Base-by-base conservation (phyloP, 257 asterid species). In the Solanum gracilifrons region DNA sequence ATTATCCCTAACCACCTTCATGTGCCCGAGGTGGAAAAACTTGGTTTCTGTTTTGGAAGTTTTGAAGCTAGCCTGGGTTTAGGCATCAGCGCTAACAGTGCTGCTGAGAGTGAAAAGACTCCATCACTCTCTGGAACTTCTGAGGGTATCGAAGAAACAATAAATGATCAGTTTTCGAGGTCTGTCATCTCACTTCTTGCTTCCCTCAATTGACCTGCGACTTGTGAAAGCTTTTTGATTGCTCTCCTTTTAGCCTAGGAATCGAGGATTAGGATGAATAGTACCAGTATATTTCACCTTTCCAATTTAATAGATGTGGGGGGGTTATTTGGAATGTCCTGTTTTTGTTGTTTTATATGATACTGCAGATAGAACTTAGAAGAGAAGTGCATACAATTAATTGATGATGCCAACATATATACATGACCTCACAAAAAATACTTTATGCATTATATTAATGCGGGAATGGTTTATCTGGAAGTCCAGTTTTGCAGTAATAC, bases 41-140 rank as follows among this genome's bases (percentile, higher is more conserved):
- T 96, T 88, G 96, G 98, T 87, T 96, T 96, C 88, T 90, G 97
- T 90, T 96, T 96, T 91, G 99, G 99, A 92, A 96, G 98, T 89
- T 96, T 96, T 90, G 98, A 94, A 89, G 92, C 95, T 87, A 90
- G 92, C 90, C 91, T 93, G 88, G 94, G 91, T 15, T 88, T 94
- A 89, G 92, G 90, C 39, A 41, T 93, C 77, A 89, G 90, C 88
- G 86, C 87, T 86, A 89, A 90, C 85, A 90, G 90, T 71, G 92
- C 86, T 87, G 90, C 90, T 48, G 91, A 86, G 89, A 87, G 87
- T 83, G 93, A 88, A 39, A 89, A 91, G 91, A 92, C 90, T 87
- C 92, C 87, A 13, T 85, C 89, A 31, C 37, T 88, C 86, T 88
- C 96, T 84, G 94, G 92, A 88, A 87, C 90, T 82, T 89, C 96